Base-by-base conservation (phyloP, 495 filamentous ascomycete genomes). In the Penicillium daleae region DNA sequence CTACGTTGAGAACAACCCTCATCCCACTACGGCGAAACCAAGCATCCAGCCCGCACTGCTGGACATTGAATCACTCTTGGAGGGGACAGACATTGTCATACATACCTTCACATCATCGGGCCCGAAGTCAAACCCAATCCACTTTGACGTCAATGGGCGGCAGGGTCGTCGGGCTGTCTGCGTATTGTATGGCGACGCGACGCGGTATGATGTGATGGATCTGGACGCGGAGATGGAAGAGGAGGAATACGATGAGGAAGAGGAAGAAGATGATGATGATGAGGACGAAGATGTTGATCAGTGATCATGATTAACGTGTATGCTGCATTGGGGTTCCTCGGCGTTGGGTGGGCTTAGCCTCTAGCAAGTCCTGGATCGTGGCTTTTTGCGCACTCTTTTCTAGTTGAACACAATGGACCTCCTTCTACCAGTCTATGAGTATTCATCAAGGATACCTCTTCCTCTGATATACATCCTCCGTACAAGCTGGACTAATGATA, bases 141-240 rank as follows among this genome's bases (percentile, higher is more conserved):
- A 74, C 59, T 58, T 88, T 21, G 79, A 82, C 46, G 77, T 86
- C 22, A 87, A 87, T 66, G 84, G 85, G 22, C 77, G 79, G 15
- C 79, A 77, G 31, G 81, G 78, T 2, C 78, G 85, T 27, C 73
- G 85, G 55, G 82, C 81, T 24, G 75, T 84, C 3, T 87, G 83
- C 65, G 82, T 86, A 24, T 64, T 88, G 55, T 85, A 84, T 59
- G 77, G 80, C 13, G 85, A 88, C 65, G 72, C 71, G 19, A 69
- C 82, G 69, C 80, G 79, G 49, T 88, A 87, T 66, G 80, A 83
- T 35, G 78, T 88, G 8, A 79, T 86, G 57, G 84, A 87, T 66
- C 57, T 88, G 56, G 86, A 88, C 71, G 71, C 71, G 51, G 75
- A 67, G 19, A 70, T 74, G 17, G 76, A 75, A 29, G 72, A 71